phyloP scores from a whole-genome alignment of 148 eudicot species.

The Silene uniflora region DNA sequence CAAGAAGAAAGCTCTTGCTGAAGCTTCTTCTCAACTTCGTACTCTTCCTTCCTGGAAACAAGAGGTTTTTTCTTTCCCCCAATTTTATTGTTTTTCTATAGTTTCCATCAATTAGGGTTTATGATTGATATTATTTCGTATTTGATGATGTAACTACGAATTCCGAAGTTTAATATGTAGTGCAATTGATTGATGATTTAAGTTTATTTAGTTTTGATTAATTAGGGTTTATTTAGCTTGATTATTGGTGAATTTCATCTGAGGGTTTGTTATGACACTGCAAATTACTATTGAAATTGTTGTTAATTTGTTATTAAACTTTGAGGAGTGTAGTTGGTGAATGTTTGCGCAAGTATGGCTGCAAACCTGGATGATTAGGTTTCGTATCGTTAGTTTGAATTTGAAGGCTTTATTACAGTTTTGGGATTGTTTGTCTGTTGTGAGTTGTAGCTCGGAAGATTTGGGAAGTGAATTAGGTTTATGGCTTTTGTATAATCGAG shows the following conservation, averaged over 20 bases:
- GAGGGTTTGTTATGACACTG: not conserved
- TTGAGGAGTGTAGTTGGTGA: no score
- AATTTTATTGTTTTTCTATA: not conserved
- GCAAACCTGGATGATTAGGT: not conserved
- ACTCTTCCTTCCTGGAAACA: conserved; percentile 89
- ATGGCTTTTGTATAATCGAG: conserved; percentile 5
- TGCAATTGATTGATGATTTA: not conserved
- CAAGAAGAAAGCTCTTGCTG: conserved; percentile 79
- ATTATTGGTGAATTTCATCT: not conserved
- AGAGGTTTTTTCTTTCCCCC: conserved; percentile 47
- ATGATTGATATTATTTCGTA: not conserved
- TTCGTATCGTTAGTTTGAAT: not conserved
- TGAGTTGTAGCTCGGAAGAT: not conserved
- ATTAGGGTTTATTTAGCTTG: not conserved
- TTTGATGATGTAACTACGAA: not conserved
- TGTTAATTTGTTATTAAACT: no score
- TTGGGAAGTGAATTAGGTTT: not conserved
- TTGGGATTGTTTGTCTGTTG: not conserved
- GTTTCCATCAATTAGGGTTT: conserved; percentile 5
- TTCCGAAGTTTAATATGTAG: not conserved
- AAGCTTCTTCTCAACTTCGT: conserved; percentile 72
- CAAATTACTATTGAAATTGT: not conserved
- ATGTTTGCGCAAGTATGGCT: not conserved
- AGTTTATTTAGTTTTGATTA: not conserved
- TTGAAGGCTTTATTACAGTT: not conserved